Evolutionary conservation across 2,329 filamentous ascomycete genomes (phyloP), one percentile per base, ranked within the genome.

Genomic region (Nemania sp.): DNA sequence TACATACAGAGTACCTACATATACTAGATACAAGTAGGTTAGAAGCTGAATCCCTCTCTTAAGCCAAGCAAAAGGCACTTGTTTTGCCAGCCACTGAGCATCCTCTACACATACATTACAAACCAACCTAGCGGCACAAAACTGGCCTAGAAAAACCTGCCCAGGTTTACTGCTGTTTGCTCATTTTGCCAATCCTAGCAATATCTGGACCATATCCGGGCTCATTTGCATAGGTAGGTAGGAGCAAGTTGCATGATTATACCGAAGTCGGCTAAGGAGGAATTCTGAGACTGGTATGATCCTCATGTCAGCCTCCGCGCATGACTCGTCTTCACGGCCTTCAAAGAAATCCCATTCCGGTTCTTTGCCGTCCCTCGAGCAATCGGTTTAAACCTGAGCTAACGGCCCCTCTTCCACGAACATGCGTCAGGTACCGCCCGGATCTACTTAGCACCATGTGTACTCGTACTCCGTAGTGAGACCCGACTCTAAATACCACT

Each of bases 311-410:
- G 53, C 64, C 57, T 59, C 58, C 38, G 58, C 43, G 58, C 54
- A 67, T 64, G 64, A 64, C 57, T 65, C 62, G 57, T 54, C 43
- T 20, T 58, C 45, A 49, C 45, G 18, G 20, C 27, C 41, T 55
- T 24, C 20, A 24, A 45, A 22, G 49, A 52, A 27, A 52, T 4
- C 11, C 22, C 54, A 63, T 70, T 62, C 68, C 68, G 68, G 32
- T 64, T 68, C 52, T 68, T 70, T 70, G 58, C 45, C 68, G 68
- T 68, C 22, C 24, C 60, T 62, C 32, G 20, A 51, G 53, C 38
- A 41, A 18, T 38, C 43, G 15, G 35, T 35, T 18, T 35, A 15
- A 29, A 27, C 20, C 55, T 53, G 52, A n/a, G 11, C 41, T 29
- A 56, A 43, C 20, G 5, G 51, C 38, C 54, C 38, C 32, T 56